A percentile compares a stretch with the other conserved stretches of the same genome.
Conservation (phyloP, 2,329 filamentous ascomycete genomes). For the Ceratocystis eucalypticola region DNA sequence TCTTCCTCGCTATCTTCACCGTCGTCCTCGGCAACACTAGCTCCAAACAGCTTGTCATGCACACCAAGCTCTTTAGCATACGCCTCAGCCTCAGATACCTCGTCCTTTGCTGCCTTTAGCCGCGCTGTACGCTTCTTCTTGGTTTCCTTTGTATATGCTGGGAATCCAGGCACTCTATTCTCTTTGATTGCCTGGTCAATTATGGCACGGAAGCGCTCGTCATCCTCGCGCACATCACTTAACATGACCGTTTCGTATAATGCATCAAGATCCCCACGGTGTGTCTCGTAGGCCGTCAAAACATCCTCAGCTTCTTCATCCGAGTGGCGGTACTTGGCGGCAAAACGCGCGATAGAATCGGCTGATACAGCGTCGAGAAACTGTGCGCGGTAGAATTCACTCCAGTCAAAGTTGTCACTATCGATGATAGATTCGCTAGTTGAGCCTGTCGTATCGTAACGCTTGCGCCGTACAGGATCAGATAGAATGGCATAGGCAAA, state of each 20-base stretch:
- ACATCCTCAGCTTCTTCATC: conserved; percentile 74
- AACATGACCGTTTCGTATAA: conserved; percentile 80
- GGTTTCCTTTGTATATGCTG: conserved; percentile 60
- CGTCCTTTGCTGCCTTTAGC: conserved; percentile 47
- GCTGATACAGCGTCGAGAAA: conserved; percentile 63
- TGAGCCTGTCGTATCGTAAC: conserved; percentile 82
- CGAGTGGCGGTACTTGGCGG: conserved; percentile 66
- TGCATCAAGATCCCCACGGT: conserved; percentile 59
- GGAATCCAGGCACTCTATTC: conserved; percentile 52
- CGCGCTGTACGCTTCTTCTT: conserved; percentile 48
- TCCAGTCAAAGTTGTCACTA: conserved; percentile 76
- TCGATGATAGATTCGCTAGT: conserved; percentile 72
- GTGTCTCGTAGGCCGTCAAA: conserved; percentile 58
- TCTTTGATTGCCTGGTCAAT: conserved; percentile 67
- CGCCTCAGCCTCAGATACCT: conserved; percentile 60
- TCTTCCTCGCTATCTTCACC: conserved; percentile 25
- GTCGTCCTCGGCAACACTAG: conserved; percentile 12
- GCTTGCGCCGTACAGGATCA: conserved; percentile 62
- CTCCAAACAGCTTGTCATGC: conserved; percentile 52
- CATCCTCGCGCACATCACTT: conserved; percentile 69
- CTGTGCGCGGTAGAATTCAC: conserved; percentile 74
- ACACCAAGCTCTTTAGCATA: conserved; percentile 62
- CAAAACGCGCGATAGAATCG: conserved; percentile 62
- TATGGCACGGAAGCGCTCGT: conserved; percentile 67
- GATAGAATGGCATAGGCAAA: conserved; percentile 91